A percentile compares a stretch with the other conserved stretches of the same genome.
These are phyloP conservation scores for Wickerhamomyces sp. DNA, from an alignment of 1,139 yeast species.

Conservation along the genomic window DNA sequence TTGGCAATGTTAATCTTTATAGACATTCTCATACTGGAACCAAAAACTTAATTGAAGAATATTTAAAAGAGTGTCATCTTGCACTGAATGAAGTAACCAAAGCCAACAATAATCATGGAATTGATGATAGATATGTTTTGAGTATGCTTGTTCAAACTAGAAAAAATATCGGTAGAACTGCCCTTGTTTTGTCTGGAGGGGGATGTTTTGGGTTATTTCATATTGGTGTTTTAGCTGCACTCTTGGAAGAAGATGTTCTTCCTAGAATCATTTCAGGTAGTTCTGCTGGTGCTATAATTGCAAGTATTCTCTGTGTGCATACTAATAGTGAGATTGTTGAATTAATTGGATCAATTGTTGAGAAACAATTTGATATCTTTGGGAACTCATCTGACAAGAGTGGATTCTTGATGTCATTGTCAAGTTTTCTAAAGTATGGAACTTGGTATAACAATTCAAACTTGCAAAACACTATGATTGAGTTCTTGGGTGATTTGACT, in stretches of 20 bases:
- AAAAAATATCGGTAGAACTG: slow-evolving; percentile 89
- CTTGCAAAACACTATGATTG: slow-evolving; percentile 66
- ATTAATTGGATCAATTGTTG: slow-evolving; percentile 49
- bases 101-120: slow-evolving; percentile 30
- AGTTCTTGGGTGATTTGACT: slow-evolving; percentile 84
- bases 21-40: slow-evolving; percentile 83
- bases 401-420: slow-evolving; percentile 45
- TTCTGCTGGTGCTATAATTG: slow-evolving; percentile 94
- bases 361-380: slow-evolving; percentile 67
- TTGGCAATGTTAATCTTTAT: slow-evolving; percentile 78
- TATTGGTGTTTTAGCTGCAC: slow-evolving; percentile 82
- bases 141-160: slow-evolving; percentile 85
- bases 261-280: slow-evolving; percentile 95
- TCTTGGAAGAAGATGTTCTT: slow-evolving; percentile 65
- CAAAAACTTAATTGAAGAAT: slow-evolving; percentile 75
- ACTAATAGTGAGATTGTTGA: slow-evolving; percentile 66
- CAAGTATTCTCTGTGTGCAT: slow-evolving; percentile 80
- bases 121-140: slow-evolving; percentile 65
- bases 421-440: slow-evolving; percentile 48
- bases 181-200: slow-evolving; percentile 90
- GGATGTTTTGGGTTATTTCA: slow-evolving; percentile 91
- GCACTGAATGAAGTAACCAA: slow-evolving; percentile 42
- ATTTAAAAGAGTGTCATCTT: slow-evolving; percentile 67
- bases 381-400: slow-evolving; percentile 34
- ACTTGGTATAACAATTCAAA: slow-evolving; percentile 82